These are phyloP conservation scores for Skeletonema potamos DNA, from an alignment of 108 stramenopile genomes.

Conservation along the genomic window DNA sequence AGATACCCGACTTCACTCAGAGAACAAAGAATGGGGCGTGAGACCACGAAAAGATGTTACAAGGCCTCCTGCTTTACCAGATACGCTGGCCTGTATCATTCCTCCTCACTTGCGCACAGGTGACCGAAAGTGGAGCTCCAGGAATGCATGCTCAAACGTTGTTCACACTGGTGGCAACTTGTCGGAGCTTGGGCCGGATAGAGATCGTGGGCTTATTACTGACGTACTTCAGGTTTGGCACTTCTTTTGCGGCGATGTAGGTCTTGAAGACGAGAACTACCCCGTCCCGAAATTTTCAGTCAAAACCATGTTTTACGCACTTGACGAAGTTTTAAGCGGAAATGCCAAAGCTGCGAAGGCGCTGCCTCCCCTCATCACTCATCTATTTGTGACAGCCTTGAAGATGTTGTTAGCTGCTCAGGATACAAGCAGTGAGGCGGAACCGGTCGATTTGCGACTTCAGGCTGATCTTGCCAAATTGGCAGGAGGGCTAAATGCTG, in stretches of 20 bases:
- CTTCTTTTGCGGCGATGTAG: conserved; percentile 83
- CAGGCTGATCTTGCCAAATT: conserved; percentile 49
- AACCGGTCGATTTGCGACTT: conserved; percentile 43
- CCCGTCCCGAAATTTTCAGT: conserved; percentile 64
- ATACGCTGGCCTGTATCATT: conserved; percentile 34
- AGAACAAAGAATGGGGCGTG: conserved; percentile 80
- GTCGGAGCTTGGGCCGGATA: conserved; percentile 15
- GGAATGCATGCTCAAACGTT: background rate
- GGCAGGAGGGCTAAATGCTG: conserved; percentile 54
- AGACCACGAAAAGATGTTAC: conserved; percentile 49
- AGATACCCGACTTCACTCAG: conserved; percentile 66
- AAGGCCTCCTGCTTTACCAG: conserved; percentile 60
- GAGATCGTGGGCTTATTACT: conserved; percentile 50
- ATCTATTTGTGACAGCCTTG: conserved; percentile 71
- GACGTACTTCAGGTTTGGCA: conserved; percentile 77
- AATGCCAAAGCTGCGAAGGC: conserved; percentile 60
- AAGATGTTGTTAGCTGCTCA: conserved; percentile 52
- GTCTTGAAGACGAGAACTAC: conserved; percentile 37
- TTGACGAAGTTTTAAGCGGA: conserved; percentile 64
- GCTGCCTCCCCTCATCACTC: conserved; percentile 74
- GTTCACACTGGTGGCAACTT: conserved; percentile 15
- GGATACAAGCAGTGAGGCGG: conserved; percentile 16
- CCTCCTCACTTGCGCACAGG: conserved; percentile 33
- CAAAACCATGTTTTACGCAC: conserved; percentile 64
- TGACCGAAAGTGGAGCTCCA: conserved; percentile 15